phyloP scores from a whole-genome alignment of 2,329 filamentous ascomycete genomes.

The Fusarium udum region DNA sequence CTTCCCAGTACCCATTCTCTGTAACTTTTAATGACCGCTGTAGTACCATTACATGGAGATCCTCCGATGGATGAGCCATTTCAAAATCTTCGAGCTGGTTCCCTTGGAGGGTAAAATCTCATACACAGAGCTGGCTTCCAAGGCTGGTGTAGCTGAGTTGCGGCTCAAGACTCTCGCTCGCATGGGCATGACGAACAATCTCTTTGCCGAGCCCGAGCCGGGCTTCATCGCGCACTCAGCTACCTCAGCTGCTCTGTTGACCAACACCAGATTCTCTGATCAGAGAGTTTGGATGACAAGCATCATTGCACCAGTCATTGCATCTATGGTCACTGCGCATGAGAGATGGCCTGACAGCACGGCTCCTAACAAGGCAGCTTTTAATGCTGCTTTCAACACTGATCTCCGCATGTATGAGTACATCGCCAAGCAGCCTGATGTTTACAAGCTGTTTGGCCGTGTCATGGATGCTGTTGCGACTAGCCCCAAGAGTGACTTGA shows the following conservation, averaged over 20 bases:
- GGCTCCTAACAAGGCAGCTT: background rate
- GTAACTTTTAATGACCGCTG: fast-evolving
- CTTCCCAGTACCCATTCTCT: fast-evolving
- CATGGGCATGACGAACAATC: background rate
- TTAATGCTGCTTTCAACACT: background rate
- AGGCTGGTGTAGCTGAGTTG: background rate
- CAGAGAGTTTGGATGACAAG: background rate
- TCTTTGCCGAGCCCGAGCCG: background rate
- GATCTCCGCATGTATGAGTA: background rate
- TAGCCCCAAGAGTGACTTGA: background rate
- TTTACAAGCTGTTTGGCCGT: background rate
- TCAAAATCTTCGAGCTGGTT: background rate
- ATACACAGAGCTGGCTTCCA: background rate
- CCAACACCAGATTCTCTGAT: background rate
- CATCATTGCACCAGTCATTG: background rate
- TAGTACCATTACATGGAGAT: background rate
- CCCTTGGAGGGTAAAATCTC: background rate
- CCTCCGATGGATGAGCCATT: background rate
- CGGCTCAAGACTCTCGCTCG: background rate
- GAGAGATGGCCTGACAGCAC: background rate
- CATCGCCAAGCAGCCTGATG: background rate
- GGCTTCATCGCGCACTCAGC: background rate
- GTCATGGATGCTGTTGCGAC: background rate
- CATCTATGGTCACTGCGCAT: background rate
- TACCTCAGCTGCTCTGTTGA: background rate